Conservation (phyloP, 352 stramenopile species). For the Phytopythium mirpurense region DNA sequence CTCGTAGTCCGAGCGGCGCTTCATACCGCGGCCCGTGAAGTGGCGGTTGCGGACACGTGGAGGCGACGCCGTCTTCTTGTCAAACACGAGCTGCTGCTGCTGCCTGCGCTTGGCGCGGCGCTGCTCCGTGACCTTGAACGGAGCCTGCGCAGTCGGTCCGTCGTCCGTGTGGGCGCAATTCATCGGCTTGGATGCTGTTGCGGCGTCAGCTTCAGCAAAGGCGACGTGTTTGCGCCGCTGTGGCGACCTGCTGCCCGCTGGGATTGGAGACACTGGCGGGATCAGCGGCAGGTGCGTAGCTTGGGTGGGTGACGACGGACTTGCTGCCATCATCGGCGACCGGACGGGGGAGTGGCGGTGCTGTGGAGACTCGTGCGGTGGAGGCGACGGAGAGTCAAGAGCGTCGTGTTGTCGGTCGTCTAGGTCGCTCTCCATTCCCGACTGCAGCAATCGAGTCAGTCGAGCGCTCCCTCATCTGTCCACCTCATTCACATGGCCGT, state of each 20-base stretch:
- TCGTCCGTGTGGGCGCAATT: not conserved
- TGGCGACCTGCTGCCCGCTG: constrained; percentile 21
- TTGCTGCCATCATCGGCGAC: not conserved
- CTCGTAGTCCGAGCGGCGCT: not conserved
- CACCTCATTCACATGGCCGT: no score
- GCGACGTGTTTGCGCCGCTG: constrained; percentile 28
- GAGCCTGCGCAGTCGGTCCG: not conserved
- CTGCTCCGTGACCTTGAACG: not conserved
- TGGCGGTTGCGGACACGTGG: constrained; percentile 30
- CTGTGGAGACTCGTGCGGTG: not conserved
- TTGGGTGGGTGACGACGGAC: not conserved
- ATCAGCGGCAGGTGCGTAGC: constrained; percentile 21
- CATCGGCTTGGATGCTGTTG: not conserved
- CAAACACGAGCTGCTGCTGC: constrained; percentile 14
- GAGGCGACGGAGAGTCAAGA: not conserved
- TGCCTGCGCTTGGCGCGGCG: constrained; percentile 5
- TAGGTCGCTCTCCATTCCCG: constrained; percentile 12
- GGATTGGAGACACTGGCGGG: constrained; percentile 48
- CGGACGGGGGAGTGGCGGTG: constrained; percentile 15
- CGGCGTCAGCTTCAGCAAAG: constrained; percentile 11
- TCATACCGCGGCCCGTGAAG: constrained; percentile 11
- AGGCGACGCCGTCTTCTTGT: constrained; percentile 24
- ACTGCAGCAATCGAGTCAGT: constrained; percentile 3
- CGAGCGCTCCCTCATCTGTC: no score
- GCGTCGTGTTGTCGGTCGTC: not conserved